Evolutionary conservation across 768 basidiomycete genomes (phyloP).

Genomic region (Pleurotus platypus): DNA sequence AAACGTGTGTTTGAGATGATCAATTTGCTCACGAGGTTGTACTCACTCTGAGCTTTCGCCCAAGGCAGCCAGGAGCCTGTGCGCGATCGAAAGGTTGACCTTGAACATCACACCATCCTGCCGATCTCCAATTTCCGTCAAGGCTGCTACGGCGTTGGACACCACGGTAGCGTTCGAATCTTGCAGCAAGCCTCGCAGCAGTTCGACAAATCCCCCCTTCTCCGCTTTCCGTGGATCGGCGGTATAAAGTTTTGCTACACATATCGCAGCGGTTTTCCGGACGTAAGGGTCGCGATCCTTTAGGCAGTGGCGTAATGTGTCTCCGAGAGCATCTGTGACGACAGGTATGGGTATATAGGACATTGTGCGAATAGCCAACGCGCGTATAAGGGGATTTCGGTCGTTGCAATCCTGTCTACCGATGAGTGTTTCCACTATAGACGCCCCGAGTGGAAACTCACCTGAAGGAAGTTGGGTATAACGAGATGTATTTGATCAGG

Average conservation of each 20-base stretch:
- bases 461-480: slow-evolving; percentile 87
- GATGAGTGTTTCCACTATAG: slow-evolving; percentile 11
- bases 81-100: slow-evolving; percentile 82
- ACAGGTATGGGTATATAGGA: slow-evolving; percentile 94
- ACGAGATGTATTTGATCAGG: slow-evolving; percentile 92
- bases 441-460: slow-evolving; percentile 25
- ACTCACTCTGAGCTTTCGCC: slow-evolving; percentile 97
- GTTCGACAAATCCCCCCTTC: slow-evolving; percentile 85
- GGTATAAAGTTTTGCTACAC: slow-evolving; percentile 92
- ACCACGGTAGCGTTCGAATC: slow-evolving; percentile 97
- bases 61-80: slow-evolving; percentile 86
- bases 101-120: slow-evolving; percentile 93
- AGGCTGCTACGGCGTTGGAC: slow-evolving; percentile 92
- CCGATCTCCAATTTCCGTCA: slow-evolving; percentile 95
- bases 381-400: slow-evolving; percentile 94
- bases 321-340: slow-evolving; percentile 80
- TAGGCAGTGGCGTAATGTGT: slow-evolving; percentile 88
- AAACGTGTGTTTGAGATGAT: slow-evolving; percentile 11
- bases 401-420: slow-evolving; percentile 83
- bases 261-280: slow-evolving; percentile 96
- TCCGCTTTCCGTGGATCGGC: slow-evolving; percentile 87
- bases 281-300: slow-evolving; percentile 97
- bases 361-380: slow-evolving; percentile 97
- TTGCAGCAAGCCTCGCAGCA: slow-evolving; percentile 87
- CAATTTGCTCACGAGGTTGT: background rate